phyloP scores from a whole-genome alignment of 129 eudicot species.

The Lactuca sativa region DNA sequence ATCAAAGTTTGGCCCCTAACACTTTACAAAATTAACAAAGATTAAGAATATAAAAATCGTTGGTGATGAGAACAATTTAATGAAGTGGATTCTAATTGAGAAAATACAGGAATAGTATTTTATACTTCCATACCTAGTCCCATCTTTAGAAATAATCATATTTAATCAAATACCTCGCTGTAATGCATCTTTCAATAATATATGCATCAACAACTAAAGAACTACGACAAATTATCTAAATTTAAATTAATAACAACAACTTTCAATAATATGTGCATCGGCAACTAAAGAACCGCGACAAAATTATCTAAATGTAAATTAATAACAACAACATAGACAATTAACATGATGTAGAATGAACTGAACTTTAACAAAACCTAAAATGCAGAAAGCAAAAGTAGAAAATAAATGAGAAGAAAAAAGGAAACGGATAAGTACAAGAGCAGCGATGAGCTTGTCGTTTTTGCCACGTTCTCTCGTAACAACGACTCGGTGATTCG shows the following conservation, averaged over 20 bases:
- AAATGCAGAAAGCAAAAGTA: neutral
- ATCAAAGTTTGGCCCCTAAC: neutral
- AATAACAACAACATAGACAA: neutral
- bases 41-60: neutral
- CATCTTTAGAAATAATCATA: neutral
- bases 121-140: neutral
- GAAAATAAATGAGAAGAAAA: neutral
- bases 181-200: neutral
- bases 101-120: neutral
- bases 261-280: neutral
- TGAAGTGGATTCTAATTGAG: neutral
- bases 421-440: slow-evolving; percentile 42
- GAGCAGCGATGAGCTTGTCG: slow-evolving; percentile 70
- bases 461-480: slow-evolving; percentile 97
- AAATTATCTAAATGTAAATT: neutral
- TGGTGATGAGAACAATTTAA: neutral
- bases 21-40: neutral
- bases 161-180: slow-evolving; percentile 20
- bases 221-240: neutral
- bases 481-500: slow-evolving; percentile 65
- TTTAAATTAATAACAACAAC: neutral
- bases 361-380: neutral
- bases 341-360: neutral
- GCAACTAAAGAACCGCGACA: neutral
- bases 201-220: neutral